Base-by-base conservation (phyloP, 2,329 filamentous ascomycete species). In the Didymella glomerata region DNA sequence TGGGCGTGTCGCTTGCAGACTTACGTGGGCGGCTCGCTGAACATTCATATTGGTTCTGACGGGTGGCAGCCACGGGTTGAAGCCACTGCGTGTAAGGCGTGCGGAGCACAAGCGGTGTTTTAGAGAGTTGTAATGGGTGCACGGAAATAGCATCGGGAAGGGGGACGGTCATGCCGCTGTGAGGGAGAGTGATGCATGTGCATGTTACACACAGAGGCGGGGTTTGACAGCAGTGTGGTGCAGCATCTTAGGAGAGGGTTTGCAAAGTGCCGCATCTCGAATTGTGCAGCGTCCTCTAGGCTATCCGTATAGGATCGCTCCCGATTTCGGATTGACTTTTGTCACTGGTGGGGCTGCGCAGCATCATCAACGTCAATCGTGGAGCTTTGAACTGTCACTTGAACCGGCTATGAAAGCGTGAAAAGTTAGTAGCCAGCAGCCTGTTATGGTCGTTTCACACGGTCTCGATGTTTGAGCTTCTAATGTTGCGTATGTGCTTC, bases 101-200 rank as follows among this genome's bases (percentile, higher is more conserved):
- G 49, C 49, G 38, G 11, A 27, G 36, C 7, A 28, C 32, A 52
- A 52, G 22, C 28, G 20, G 22, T 45, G 20, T 11, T 13, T 14
- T 3, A 27, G 4, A 9, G n/a, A 30, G 20, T 22, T 38, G 24
- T 25, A 20, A 45, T 24, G 2, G 41, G 28, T 34, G 27, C n/a
- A 20, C 22, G 24, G 22, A 32, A 46, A 53, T 53, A 53, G 50
- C n/a, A 45, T 30, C 49, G 24, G 41, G 30, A 24, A 14, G 9
- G n/a, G 38, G 40, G 38, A 27, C 27, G 41, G 20, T 34, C 18
- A 41, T 13, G 44, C 51, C 44, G 44, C 32, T 53, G 50, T 47
- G 18, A 40, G 49, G 24, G 28, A n/a, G 34, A 54, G 18, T 24
- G 42, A 38, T 54, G 56, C 46, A 52, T 58, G 44, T 41, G 49